These are phyloP conservation scores for Fusarium odoratissimum DNA, from an alignment of 2,329 filamentous ascomycete genomes.

Conservation along the genomic window DNA sequence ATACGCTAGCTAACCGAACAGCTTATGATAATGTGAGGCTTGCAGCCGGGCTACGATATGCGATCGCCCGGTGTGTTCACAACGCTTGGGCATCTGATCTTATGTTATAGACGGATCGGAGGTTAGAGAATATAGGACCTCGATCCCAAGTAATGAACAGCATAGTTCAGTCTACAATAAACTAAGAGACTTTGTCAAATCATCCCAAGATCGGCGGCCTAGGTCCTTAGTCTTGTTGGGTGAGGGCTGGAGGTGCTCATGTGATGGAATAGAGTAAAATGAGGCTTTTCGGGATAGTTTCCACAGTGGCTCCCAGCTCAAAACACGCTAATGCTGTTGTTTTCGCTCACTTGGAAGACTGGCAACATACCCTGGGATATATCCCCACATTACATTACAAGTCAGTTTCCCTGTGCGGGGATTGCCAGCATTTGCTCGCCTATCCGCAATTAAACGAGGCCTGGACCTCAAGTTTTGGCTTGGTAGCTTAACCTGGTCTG, in stretches of 20 bases:
- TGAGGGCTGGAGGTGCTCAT: neutral
- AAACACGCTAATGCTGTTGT: conserved; percentile 18
- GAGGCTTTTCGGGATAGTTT: conserved; percentile 26
- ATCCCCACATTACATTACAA: conserved; percentile 26
- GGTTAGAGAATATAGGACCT: neutral
- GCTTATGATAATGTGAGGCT: neutral
- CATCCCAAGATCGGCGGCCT: neutral
- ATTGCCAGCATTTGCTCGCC: conserved; percentile 2
- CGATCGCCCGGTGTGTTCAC: neutral
- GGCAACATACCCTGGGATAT: neutral
- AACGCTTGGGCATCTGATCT: neutral
- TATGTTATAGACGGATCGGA: neutral
- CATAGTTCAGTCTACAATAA: neutral
- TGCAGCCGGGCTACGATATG: neutral
- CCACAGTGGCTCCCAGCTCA: conserved; percentile 14
- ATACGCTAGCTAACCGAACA: neutral
- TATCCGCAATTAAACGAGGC: neutral
- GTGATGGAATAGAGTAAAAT: neutral
- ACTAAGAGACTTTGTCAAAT: neutral
- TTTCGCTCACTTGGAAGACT: conserved; percentile 12
- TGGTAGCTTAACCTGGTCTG: conserved; percentile 18
- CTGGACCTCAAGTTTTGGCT: conserved; percentile 10
- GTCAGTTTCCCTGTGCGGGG: conserved; percentile 29
- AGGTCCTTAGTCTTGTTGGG: neutral
- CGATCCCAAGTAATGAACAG: neutral